Evolutionary conservation across 805 yeast genomes (phyloP).

Genomic region (Barnettozyma vustinii): DNA sequence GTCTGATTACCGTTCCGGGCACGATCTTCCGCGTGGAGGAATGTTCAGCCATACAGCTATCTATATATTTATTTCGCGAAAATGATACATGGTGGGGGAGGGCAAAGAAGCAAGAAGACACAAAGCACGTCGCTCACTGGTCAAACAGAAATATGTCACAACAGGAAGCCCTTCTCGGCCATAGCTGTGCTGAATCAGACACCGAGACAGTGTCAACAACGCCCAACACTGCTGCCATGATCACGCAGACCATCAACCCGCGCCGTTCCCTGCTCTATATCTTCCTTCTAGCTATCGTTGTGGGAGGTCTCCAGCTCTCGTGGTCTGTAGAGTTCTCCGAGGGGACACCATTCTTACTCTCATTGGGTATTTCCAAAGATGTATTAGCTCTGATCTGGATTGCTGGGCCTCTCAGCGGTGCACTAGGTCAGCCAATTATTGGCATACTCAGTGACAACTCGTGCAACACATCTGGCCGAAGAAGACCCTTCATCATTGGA

Average conservation of each 20-base stretch:
- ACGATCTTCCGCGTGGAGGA: too few species aligned
- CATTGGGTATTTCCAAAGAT: constrained; percentile 56
- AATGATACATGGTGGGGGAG: too few species aligned
- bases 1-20: too few species aligned
- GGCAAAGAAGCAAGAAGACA: background rate
- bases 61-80: background rate
- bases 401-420: constrained; percentile 62
- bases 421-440: constrained; percentile 58
- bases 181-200: background rate
- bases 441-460: constrained; percentile 54
- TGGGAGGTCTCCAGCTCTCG: constrained; percentile 57
- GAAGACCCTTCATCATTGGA: constrained; percentile 53
- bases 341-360: constrained; percentile 56
- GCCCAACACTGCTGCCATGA: background rate
- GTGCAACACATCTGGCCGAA: constrained; percentile 39
- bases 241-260: constrained; percentile 32
- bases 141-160: background rate
- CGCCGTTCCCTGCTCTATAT: constrained; percentile 40
- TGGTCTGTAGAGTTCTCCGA: constrained; percentile 65
- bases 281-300: constrained; percentile 38
- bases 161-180: background rate
- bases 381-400: constrained; percentile 56
- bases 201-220: background rate
- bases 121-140: background rate
- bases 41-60: too few species aligned